These are phyloP conservation scores for Picochlorum sp. DNA, from an alignment of 139 green algal species.

Conservation along the genomic window DNA sequence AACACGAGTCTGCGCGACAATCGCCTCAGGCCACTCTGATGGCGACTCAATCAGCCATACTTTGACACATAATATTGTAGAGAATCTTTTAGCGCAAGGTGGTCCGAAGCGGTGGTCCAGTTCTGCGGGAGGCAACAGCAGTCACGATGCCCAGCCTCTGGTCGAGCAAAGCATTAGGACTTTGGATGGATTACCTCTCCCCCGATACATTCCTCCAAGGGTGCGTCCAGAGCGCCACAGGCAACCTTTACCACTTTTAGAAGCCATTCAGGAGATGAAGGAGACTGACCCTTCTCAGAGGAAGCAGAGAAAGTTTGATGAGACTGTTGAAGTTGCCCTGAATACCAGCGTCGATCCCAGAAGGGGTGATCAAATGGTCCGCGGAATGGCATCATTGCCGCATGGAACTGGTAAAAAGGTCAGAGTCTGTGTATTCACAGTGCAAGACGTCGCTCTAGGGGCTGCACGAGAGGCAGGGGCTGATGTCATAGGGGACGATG, in stretches of 20 bases:
- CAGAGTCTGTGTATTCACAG: constrained; percentile 79
- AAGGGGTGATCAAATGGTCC: constrained; percentile 65
- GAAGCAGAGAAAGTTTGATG: constrained; percentile 41
- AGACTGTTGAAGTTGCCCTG: constrained; percentile 54
- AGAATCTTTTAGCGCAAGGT: no score
- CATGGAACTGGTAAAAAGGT: constrained; percentile 62
- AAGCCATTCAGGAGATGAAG: constrained; percentile 10
- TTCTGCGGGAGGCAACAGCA: no score
- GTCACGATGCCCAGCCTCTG: no score
- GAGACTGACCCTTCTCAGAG: background rate
- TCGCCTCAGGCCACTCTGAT: no score
- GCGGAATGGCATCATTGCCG: constrained; percentile 61
- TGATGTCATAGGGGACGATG: constrained; percentile 69
- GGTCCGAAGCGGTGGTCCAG: no score
- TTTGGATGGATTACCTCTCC: background rate
- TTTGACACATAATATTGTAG: no score
- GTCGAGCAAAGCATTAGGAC: background rate
- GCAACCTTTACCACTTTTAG: background rate
- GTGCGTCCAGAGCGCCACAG: background rate
- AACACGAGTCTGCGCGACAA: no score
- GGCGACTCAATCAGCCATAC: no score
- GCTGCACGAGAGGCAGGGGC: constrained; percentile 59
- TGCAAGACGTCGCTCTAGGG: constrained; percentile 47
- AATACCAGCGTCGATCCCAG: constrained; percentile 54
- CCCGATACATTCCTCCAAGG: background rate